phyloP scores from a whole-genome alignment of 106 monocot species.

The Iris macrosiphon region DNA sequence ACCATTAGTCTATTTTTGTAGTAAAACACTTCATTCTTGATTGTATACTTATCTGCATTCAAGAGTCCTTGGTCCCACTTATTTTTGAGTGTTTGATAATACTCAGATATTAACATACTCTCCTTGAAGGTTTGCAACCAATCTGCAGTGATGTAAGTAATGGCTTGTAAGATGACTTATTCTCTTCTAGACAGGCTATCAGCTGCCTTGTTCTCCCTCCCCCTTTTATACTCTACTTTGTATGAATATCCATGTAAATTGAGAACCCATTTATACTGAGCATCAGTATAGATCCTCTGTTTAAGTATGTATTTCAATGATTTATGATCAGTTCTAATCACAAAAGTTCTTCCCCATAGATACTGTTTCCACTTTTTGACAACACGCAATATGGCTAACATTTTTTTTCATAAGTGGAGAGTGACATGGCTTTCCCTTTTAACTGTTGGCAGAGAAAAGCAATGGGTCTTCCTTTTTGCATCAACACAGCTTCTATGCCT shows the following conservation, averaged over 20 bases:
- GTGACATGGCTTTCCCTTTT: not conserved
- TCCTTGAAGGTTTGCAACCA: too few species aligned
- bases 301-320: not conserved
- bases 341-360: conserved; percentile 3
- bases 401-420: conserved; percentile 16
- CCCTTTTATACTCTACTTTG: conserved; percentile 1
- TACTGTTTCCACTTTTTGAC: conserved; percentile 11
- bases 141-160: too few species aligned
- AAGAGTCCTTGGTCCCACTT: too few species aligned
- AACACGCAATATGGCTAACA: conserved; percentile 1
- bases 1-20: too few species aligned
- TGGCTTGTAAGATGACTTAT: too few species aligned
- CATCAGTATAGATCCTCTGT: not conserved
- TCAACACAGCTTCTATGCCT: conserved; percentile 11
- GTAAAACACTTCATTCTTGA: too few species aligned
- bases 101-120: too few species aligned
- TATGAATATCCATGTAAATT: not conserved
- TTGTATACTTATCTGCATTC: too few species aligned
- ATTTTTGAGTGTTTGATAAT: too few species aligned
- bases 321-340: conserved; percentile 15
- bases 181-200: not conserved
- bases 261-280: not conserved
- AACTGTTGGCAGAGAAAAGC: not conserved
- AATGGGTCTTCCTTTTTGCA: not conserved
- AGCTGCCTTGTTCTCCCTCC: not conserved